Evolutionary conservation across 768 basidiomycete genomes (phyloP).

Genomic region (Psilocybe tampanensis): DNA sequence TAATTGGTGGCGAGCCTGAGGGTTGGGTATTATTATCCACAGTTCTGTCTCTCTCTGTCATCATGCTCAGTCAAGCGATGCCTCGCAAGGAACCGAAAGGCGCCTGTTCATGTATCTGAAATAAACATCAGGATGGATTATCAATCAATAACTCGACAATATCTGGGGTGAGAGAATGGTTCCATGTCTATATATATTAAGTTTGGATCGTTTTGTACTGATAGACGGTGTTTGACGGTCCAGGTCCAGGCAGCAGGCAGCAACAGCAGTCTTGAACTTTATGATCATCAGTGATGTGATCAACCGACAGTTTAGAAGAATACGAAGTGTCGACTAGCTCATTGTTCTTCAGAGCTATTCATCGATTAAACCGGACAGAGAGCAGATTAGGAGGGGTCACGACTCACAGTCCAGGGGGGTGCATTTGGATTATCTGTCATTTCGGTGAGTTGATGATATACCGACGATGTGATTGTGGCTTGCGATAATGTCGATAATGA

Average conservation of each 20-base stretch:
- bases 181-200: background rate
- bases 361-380: background rate
- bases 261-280: too few species aligned
- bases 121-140: slow-evolving; percentile 2
- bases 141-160: slow-evolving; percentile 4
- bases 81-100: slow-evolving; percentile 11
- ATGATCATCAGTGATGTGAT: too few species aligned
- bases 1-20: background rate
- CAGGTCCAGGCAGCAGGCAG: too few species aligned
- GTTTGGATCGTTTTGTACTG: background rate
- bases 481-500: background rate
- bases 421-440: slow-evolving; percentile 3
- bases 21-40: too few species aligned
- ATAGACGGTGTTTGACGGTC: background rate
- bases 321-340: background rate
- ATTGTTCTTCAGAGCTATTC: background rate
- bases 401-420: too few species aligned
- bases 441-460: slow-evolving; percentile 19
- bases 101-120: too few species aligned
- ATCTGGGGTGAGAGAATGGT: background rate
- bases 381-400: slow-evolving; percentile 1
- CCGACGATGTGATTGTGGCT: slow-evolving; percentile 11
- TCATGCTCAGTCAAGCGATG: slow-evolving; percentile 6
- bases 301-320: background rate
- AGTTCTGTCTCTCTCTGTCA: background rate